Percentiles rank a stretch among this genome's conserved stretches.
Evolutionary conservation across 495 filamentous ascomycete genomes (phyloP).

Genomic region (Penicillium turbatum): DNA sequence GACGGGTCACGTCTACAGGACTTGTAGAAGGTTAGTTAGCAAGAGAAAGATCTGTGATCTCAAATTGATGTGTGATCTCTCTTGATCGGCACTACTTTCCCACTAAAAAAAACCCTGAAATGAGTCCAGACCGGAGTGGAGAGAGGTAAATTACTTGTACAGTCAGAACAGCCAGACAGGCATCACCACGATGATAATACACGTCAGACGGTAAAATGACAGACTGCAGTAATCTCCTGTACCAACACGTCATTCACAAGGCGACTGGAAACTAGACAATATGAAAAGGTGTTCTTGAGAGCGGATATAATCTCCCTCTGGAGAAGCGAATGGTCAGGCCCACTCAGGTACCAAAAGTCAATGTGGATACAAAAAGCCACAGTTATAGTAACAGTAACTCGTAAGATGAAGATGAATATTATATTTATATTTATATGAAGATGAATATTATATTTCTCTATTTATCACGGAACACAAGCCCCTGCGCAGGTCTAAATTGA

Average conservation of each 20-base stretch:
- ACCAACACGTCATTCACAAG: not conserved
- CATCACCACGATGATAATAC: not conserved
- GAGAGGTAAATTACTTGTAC: not conserved
- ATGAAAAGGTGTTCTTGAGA: not conserved
- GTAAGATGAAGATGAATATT: too few relatives aligned
- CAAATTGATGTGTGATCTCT: not conserved
- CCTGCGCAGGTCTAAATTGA: too few relatives aligned
- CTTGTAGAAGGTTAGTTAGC: too few relatives aligned
- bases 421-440: too few relatives aligned
- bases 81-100: slow-evolving; percentile 7
- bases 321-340: not conserved
- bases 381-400: too few relatives aligned
- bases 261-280: not conserved
- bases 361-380: not conserved
- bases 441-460: too few relatives aligned
- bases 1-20: too few relatives aligned
- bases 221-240: slow-evolving; percentile 2
- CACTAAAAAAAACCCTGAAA: slow-evolving; percentile 5
- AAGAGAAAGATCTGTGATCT: too few relatives aligned
- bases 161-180: not conserved
- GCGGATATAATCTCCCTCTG: slow-evolving; percentile 1
- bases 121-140: slow-evolving; percentile 7
- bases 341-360: slow-evolving; percentile 2
- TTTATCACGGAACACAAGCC: too few relatives aligned
- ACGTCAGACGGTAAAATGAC: not conserved